Evolutionary conservation across 495 filamentous ascomycete genomes (phyloP), one percentile per base, ranked within the genome.

Genomic region (Penicillium coffeae): DNA sequence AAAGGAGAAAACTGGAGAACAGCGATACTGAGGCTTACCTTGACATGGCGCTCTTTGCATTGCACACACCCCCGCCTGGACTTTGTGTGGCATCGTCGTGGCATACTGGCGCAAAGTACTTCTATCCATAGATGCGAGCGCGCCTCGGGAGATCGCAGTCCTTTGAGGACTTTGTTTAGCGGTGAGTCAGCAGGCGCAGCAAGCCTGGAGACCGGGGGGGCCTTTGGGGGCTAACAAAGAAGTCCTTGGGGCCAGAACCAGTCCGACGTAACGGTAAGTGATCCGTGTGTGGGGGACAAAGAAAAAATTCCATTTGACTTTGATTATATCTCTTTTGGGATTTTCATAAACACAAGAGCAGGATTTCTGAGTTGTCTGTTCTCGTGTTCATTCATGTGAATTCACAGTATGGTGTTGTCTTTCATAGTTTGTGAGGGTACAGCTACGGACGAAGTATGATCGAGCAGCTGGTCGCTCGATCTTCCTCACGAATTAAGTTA

Each of bases 51-150:
- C 20, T 54, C 36, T 49, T 54, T 54, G 30, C 51, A 54, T 42
- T 45, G 45, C 7, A 54, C 30, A 36, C 51, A 54, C 7, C 45
- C 51, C 35, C 47, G 41, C 27, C 51, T 30, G 8, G 51, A 49
- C 22, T 54, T 54, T 12, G 51, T 49, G 25, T 54, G 51, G 42
- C 45, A 54, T 12, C 51, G 51, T 15, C 51, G 51, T 47, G 51
- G 51, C 45, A 49, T 52, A 8, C 12, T 52, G 50, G 32, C 14
- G 18, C 21, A 27, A 22, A 25, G 40, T 32, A 30, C 10, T 10
- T 4, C 25, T 4, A 30, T 30, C 25, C 25, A 30, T 30, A 30
- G 10, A 30, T 4, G 25, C 25, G 10, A 30, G 10, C 25, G 10
- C 25, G 25, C 25, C 5, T 5, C 10, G 25, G 25, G 25, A 10